Evolutionary conservation across 129 eudicot species (phyloP).

Genomic region (Flaveria sonorensis): DNA sequence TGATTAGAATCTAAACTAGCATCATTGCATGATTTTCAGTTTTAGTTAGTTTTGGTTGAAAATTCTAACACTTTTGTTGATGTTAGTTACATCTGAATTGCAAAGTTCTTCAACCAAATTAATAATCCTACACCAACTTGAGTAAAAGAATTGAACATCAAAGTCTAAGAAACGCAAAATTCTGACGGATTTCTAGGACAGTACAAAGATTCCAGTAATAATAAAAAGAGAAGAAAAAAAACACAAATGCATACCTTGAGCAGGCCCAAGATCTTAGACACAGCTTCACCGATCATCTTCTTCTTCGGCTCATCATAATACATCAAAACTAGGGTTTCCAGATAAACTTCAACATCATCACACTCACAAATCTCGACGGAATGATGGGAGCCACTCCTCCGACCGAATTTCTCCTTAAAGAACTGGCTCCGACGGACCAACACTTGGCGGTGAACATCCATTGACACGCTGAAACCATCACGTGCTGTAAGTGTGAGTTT

Average conservation of each 20-base stretch:
- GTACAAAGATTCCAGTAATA: too few species aligned
- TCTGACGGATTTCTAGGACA: neutral
- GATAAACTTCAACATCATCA: constrained; percentile 85
- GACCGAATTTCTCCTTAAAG: constrained; percentile 64
- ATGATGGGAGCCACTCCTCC: constrained; percentile 52
- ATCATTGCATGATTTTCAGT: neutral
- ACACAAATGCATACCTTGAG: constrained; percentile 54
- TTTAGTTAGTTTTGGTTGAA: neutral
- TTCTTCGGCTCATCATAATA: constrained; percentile 69
- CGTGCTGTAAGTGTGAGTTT: constrained; percentile 64
- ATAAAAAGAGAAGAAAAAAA: neutral
- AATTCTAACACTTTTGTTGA: neutral
- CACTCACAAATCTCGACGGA: constrained; percentile 92
- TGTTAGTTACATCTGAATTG: neutral
- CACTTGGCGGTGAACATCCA: constrained; percentile 79
- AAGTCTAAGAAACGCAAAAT: neutral
- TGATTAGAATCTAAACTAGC: constrained; percentile 1
- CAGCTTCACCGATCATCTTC: constrained; percentile 67
- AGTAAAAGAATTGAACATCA: neutral
- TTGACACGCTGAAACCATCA: constrained; percentile 61
- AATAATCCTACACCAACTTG: neutral
- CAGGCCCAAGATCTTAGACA: constrained; percentile 62
- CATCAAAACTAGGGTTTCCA: constrained; percentile 77
- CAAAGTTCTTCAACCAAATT: neutral
- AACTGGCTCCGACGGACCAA: constrained; percentile 65